Conservation (phyloP, 805 yeast species). For the Saturnispora ahearnii region DNA sequence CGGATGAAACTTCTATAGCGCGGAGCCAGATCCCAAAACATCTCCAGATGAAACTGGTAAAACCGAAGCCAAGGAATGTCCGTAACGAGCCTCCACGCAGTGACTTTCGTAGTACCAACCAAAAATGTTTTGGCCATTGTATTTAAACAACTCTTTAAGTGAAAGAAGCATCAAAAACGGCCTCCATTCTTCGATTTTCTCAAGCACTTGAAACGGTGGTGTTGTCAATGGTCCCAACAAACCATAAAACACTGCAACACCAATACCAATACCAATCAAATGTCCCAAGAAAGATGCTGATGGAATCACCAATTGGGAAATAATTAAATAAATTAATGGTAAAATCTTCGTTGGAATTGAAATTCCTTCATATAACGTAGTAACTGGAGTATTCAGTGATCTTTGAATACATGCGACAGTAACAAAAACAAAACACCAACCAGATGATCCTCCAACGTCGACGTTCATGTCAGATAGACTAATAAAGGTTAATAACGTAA, state of each 20-base stretch:
- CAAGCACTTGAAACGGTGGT: slow-evolving; percentile 59
- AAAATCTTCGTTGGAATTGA: slow-evolving; percentile 49
- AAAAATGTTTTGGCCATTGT: background rate
- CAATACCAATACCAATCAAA: slow-evolving; percentile 54
- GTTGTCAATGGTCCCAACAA: slow-evolving; percentile 45
- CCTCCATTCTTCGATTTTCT: slow-evolving; percentile 46
- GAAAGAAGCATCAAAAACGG: slow-evolving; percentile 31
- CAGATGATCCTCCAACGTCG: slow-evolving; percentile 63
- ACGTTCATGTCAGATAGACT: slow-evolving; percentile 47
- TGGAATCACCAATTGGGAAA: slow-evolving; percentile 48
- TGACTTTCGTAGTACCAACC: slow-evolving; percentile 3
- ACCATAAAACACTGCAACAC: slow-evolving; percentile 53
- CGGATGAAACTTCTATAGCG: background rate
- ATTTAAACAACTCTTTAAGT: slow-evolving; percentile 2
- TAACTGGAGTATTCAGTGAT: slow-evolving; percentile 15
- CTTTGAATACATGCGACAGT: slow-evolving; percentile 46
- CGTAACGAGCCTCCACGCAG: background rate
- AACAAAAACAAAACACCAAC: slow-evolving; percentile 61
- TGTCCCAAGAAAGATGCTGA: slow-evolving; percentile 70
- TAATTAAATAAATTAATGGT: slow-evolving; percentile 47
- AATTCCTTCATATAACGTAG: slow-evolving; percentile 25
- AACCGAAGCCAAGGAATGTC: background rate
- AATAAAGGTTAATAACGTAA: slow-evolving; percentile 42
- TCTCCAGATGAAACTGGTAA: background rate
- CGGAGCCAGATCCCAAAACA: background rate